Conservation (phyloP, 768 basidiomycete species). For the Austroboletus eburneus region DNA sequence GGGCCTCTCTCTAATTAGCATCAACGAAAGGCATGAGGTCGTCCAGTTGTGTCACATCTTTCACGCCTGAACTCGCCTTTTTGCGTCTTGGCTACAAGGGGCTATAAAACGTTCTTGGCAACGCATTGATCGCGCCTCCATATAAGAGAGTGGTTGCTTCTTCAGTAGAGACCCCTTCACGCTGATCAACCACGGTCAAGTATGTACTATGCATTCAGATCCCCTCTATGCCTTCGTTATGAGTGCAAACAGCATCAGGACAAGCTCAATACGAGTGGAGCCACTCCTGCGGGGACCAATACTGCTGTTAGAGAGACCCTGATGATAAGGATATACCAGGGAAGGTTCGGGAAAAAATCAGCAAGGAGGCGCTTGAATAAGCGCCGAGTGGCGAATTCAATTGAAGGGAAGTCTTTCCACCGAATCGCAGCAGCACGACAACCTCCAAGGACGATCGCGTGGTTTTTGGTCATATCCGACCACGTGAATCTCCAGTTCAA, state of each 20-base stretch:
- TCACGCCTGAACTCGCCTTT: constrained; percentile 15
- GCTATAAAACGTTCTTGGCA: constrained; percentile 17
- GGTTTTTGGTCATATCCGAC: constrained; percentile 17
- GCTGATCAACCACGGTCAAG: constrained; percentile 22
- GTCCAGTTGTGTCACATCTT: constrained; percentile 7
- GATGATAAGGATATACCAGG: constrained; percentile 1
- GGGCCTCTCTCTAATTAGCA: background rate
- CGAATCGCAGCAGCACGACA: constrained; percentile 20
- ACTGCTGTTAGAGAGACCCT: background rate
- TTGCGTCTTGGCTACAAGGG: constrained; percentile 8
- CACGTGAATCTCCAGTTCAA: constrained; percentile 13
- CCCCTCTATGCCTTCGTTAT: constrained; percentile 9
- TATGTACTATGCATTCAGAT: constrained; percentile 13
- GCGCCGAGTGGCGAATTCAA: constrained; percentile 13
- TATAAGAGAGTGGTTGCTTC: constrained; percentile 14
- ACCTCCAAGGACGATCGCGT: constrained; percentile 20
- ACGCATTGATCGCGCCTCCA: constrained; percentile 4
- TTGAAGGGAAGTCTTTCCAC: constrained; percentile 22
- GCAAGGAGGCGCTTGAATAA: constrained; percentile 13
- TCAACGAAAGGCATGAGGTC: background rate
- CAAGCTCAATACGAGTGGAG: background rate
- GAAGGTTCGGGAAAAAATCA: background rate
- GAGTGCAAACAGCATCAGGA: constrained; percentile 16
- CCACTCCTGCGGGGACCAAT: background rate
- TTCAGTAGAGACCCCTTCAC: constrained; percentile 25